Evolutionary conservation across 2,329 filamentous ascomycete genomes (phyloP), one percentile per base, ranked within the genome.

Genomic region (Colletotrichum brevisporum): DNA sequence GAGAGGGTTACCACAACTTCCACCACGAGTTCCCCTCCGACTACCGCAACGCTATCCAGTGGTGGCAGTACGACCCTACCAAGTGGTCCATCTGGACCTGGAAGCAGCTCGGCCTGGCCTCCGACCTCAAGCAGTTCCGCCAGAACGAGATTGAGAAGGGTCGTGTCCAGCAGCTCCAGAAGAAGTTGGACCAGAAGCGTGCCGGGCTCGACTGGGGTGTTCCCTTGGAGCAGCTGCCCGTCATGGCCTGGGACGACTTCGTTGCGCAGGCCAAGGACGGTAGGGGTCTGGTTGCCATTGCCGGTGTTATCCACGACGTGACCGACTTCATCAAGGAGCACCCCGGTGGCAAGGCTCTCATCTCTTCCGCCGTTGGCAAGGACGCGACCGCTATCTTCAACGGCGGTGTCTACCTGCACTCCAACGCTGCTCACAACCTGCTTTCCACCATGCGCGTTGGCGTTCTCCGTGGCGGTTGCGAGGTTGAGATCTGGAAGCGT

Each of bases 1-100:
- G 94, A 56, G 94, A 95, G 83, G 94, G 94, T 36, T 97, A 97
- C 85, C 94, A 97, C 88, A 97, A 97, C 88, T 97, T 97, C 88
- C 94, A 97, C 84, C 94, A 97, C 87, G 94, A 97, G 81, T 97
- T 97, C 83, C 94, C 94, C 63, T 95, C 93, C 12, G 94, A 97
- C 81, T 97, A 96, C 89, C 93, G 94, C 79, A 97, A 97, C 79
- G 94, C 93, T 71, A 95, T 96, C 74, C 87, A 94, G 82, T 97
- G 94, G 93, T 92, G 90, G 84, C 94, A 97, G 83, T 97, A 97
- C 77, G 94, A 97, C 80, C 94, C 94, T 54, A 97, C 94, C 80
- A 97, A 97, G 85, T 96, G 94, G 93, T 88, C 84, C 78, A 97
- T 97, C 85, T 94, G 90, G 90, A 76, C 85, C 69, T 95, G 92